Evolutionary conservation across 1,139 yeast species (phyloP).

Genomic region (Nakaseomyces nivariensis): DNA sequence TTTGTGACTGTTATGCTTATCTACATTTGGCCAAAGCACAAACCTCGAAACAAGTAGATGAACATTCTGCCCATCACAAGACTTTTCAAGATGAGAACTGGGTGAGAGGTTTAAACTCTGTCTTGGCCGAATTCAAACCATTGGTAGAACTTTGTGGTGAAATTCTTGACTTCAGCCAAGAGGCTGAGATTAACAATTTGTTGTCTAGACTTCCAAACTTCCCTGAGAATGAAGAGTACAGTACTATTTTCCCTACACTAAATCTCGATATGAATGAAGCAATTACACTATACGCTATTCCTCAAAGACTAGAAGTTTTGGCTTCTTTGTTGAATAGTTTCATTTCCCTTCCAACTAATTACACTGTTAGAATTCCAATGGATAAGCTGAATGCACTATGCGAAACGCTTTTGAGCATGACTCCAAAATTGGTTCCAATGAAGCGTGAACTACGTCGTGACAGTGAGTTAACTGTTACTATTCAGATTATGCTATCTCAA

Average conservation of each 20-base stretch:
- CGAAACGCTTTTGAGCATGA: conserved; percentile 45
- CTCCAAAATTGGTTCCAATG: conserved; percentile 44
- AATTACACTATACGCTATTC: conserved; percentile 39
- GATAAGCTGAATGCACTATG: conserved; percentile 42
- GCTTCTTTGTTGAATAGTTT: conserved; percentile 38
- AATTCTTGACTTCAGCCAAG: conserved; percentile 48
- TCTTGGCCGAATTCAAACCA: conserved; percentile 42
- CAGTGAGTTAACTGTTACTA: conserved; percentile 33
- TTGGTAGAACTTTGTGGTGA: conserved; percentile 46
- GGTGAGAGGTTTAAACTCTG: conserved; percentile 35
- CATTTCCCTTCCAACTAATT: conserved; percentile 39
- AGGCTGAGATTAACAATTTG: conserved; percentile 35
- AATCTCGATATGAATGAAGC: conserved; percentile 51
- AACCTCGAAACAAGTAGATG: conserved; percentile 33
- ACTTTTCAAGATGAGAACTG: conserved; percentile 37
- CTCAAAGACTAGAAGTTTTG: conserved; percentile 41
- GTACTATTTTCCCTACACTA: conserved; percentile 36
- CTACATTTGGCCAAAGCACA: conserved; percentile 52
- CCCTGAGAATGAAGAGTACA: conserved; percentile 13
- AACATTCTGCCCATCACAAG: conserved; percentile 27
- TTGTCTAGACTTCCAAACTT: conserved; percentile 31
- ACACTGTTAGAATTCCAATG: conserved; percentile 43
- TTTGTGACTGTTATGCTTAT: conserved; percentile 47
- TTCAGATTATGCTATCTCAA: conserved; percentile 35
- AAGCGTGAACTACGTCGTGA: conserved; percentile 52